Percentiles rank a stretch among this genome's conserved stretches.
phyloP scores from a whole-genome alignment of 148 eudicot genomes.

The Cornus florida region DNA sequence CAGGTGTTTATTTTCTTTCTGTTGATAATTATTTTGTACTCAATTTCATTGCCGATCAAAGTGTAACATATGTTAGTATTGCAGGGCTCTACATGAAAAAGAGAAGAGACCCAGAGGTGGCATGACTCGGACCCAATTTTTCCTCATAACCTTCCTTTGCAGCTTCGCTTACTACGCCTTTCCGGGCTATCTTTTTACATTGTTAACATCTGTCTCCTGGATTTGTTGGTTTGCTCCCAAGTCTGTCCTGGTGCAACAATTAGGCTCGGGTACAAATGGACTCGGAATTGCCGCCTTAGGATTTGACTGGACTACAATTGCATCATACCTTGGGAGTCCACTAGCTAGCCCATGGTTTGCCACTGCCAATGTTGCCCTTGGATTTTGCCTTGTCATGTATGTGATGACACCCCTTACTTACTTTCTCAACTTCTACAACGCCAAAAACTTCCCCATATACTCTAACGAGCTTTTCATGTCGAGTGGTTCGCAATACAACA shows the following conservation, averaged over 20 bases:
- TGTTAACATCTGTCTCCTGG: conserved; percentile 65
- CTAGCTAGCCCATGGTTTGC: conserved; percentile 83
- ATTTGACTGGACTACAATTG: conserved; percentile 59
- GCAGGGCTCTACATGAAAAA: conserved; percentile 78
- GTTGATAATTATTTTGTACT: not conserved
- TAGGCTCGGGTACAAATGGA: conserved; percentile 61
- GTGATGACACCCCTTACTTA: conserved; percentile 49
- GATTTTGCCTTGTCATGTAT: conserved; percentile 28
- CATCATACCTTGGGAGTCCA: conserved; percentile 61
- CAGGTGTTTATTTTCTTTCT: conserved; percentile 39
- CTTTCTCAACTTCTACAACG: conserved; percentile 43
- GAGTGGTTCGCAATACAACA: conserved; percentile 44
- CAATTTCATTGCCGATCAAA: not conserved
- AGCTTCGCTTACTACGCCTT: conserved; percentile 52
- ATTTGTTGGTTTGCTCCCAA: conserved; percentile 58
- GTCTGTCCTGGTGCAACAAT: conserved; percentile 49
- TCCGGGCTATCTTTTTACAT: conserved; percentile 46
- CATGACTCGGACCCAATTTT: conserved; percentile 56
- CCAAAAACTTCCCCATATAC: conserved; percentile 67
- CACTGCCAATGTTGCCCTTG: conserved; percentile 56
- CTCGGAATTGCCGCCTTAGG: conserved; percentile 66
- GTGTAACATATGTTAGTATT: not conserved
- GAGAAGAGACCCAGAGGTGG: conserved; percentile 52
- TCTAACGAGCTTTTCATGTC: conserved; percentile 42
- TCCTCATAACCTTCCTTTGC: conserved; percentile 39